phyloP scores from a whole-genome alignment of 306 rosid species.

The Prunus campanulata region DNA sequence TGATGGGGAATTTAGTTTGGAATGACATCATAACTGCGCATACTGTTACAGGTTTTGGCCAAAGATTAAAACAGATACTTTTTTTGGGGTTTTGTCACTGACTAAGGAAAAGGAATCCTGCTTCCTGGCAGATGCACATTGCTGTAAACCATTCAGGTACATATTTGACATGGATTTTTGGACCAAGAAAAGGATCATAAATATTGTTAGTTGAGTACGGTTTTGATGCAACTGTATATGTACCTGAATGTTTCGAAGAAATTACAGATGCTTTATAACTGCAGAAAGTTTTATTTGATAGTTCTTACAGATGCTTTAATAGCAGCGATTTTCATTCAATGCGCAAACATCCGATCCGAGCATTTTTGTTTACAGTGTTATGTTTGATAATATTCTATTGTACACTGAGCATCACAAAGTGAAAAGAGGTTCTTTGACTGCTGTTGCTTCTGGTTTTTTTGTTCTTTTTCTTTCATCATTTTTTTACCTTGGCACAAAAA shows the following conservation, averaged over 20 bases:
- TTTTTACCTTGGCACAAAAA: neutral
- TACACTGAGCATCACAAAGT: neutral
- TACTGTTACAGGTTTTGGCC: constrained; percentile 58
- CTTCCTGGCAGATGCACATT: constrained; percentile 26
- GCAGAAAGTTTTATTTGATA: neutral
- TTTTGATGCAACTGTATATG: constrained; percentile 29
- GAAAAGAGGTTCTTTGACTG: neutral
- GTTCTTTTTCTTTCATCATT: neutral
- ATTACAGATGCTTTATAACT: constrained; percentile 24
- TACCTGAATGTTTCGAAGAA: constrained; percentile 13
- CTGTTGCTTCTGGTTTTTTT: neutral
- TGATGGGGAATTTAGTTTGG: constrained; percentile 25
- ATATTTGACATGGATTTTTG: constrained; percentile 46
- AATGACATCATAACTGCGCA: constrained; percentile 19
- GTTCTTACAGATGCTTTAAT: neutral
- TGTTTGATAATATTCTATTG: neutral
- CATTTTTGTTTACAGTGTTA: neutral
- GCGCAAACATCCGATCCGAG: constrained; percentile 3
- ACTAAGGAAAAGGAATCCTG: constrained; percentile 37
- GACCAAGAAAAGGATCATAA: constrained; percentile 19
- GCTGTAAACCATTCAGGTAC: constrained; percentile 63
- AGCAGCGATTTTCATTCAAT: constrained; percentile 13
- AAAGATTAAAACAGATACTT: constrained; percentile 26
- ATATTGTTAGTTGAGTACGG: constrained; percentile 32
- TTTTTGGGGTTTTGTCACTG: constrained; percentile 35